Evolutionary conservation across 2,329 filamentous ascomycete species (phyloP), one percentile per base, ranked within the genome.

Genomic region (Aspergillus sp.): DNA sequence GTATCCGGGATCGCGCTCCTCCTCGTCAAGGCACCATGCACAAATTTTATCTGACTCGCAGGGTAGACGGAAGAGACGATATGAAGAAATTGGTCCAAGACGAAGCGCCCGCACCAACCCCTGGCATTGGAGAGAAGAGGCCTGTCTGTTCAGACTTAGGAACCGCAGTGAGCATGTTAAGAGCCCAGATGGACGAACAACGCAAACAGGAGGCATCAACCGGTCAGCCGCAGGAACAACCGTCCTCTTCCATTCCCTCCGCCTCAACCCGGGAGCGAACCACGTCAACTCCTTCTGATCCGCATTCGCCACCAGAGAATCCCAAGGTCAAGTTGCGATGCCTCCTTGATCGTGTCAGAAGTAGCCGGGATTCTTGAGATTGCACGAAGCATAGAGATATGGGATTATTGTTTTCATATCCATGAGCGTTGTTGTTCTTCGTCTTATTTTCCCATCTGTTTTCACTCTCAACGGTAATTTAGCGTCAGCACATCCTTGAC

Each of bases 41-140:
- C 1, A 82, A 75, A 12, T 72, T 87, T 11, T 86, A 84, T 53
- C 59, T 78, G 26, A 78, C 69, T 1, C 65, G 75, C 28, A 65
- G 75, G 13, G 72, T 78, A 5, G 74, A 78, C 44, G 65, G 60
- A 3, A 67, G 60, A 49, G 57, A 60, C 40, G 59, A 65, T 7
- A 54, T 69, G 29, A 50, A 63, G 54, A 58, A 57, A 34, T 51
- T 65, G 33, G 56, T 62, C 27, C 57, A 56, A 38, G 56, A 65
- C 10, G 51, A 58, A n/a, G 49, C 52, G 33, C 30, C 12, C 10
- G 19, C 41, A 11, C 32, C 30, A 29, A n/a, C 36, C 35, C 30
- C 29, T 5, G 33, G 29, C 9, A 32, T 52, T 2, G 54, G 54
- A 12, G 42, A 27, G 13, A 55, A 43, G 40, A 42, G 47, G 6